Percentiles rank a stretch among this genome's conserved stretches.
These are phyloP conservation scores for Annona squamosa DNA, from an alignment of 164 flowering plant species.

Conservation along the genomic window DNA sequence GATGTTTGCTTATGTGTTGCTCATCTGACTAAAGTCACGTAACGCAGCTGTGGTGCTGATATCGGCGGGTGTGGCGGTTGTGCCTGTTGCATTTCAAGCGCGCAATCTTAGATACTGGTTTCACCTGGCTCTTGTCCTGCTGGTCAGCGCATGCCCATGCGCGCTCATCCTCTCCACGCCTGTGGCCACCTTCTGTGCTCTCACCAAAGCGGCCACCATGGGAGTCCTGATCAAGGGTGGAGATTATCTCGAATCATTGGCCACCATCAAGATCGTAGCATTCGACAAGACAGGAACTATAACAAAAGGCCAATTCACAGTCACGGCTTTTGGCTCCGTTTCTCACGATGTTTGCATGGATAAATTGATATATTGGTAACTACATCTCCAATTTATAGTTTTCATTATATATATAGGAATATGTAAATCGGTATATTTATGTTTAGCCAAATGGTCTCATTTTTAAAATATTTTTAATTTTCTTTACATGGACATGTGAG, in stretches of 20 bases:
- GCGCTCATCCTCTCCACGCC: slow-evolving; percentile 92
- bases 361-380: slow-evolving; percentile 69
- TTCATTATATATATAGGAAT: neutral
- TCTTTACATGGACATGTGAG: too few species aligned
- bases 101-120: slow-evolving; percentile 50
- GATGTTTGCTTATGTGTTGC: too few species aligned
- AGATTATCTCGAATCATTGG: slow-evolving; percentile 65
- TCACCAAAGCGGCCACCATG: slow-evolving; percentile 64
- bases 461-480: too few species aligned
- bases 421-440: too few species aligned
- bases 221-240: slow-evolving; percentile 88
- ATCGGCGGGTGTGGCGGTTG: slow-evolving; percentile 40
- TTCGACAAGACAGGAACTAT: slow-evolving; percentile 95
- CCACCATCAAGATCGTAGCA: slow-evolving; percentile 57
- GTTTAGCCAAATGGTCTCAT: too few species aligned
- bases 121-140: slow-evolving; percentile 62
- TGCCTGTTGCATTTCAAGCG: slow-evolving; percentile 48
- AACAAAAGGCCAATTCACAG: slow-evolving; percentile 75
- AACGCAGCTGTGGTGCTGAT: slow-evolving; percentile 57
- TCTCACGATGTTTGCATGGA: slow-evolving; percentile 28
- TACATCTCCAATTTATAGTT: neutral
- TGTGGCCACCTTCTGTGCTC: slow-evolving; percentile 78
- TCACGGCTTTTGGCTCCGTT: slow-evolving; percentile 43
- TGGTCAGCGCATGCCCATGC: slow-evolving; percentile 96
- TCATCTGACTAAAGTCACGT: neutral